These are phyloP conservation scores for Paramyrothecium roridum DNA, from an alignment of 2,329 filamentous ascomycete species.

Conservation along the genomic window DNA sequence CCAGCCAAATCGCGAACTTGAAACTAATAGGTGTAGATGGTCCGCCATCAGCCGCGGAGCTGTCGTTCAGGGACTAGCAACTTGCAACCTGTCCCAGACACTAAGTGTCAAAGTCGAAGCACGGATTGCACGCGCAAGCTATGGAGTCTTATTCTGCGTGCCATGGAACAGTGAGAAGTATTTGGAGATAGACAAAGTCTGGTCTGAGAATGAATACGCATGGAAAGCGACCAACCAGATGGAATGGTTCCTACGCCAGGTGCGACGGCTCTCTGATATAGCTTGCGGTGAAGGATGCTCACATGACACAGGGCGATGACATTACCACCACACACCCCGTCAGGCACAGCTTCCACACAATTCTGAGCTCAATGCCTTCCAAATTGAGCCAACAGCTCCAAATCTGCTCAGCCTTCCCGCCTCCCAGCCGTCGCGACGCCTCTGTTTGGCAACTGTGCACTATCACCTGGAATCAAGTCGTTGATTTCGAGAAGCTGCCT, in stretches of 20 bases:
- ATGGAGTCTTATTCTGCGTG: slow-evolving; percentile 4
- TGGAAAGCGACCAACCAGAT: slow-evolving; percentile 15
- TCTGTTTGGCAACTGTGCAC: slow-evolving; percentile 11
- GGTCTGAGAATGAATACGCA: not conserved
- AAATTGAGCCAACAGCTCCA: slow-evolving; percentile 7
- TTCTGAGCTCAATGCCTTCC: not conserved
- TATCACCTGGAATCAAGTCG: slow-evolving; percentile 11
- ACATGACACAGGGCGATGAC: slow-evolving; percentile 7
- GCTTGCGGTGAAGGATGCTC: not conserved
- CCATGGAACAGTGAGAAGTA: slow-evolving; percentile 8
- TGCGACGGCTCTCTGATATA: slow-evolving; percentile 3
- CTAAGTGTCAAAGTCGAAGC: slow-evolving; percentile 10
- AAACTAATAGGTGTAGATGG: slow-evolving; percentile 20
- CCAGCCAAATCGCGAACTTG: fast-evolving
- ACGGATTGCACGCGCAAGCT: slow-evolving; percentile 24
- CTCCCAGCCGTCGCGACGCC: fast-evolving
- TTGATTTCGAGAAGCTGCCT: slow-evolving; percentile 6
- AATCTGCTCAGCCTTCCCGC: not conserved
- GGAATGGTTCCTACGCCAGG: slow-evolving; percentile 24
- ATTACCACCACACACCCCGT: slow-evolving; percentile 5
- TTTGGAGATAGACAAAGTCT: slow-evolving; percentile 5
- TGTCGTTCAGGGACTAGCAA: slow-evolving; percentile 18
- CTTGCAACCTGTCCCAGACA: not conserved
- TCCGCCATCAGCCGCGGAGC: slow-evolving; percentile 31
- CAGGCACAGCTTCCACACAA: fast-evolving